phyloP scores from a whole-genome alignment of 2,329 filamentous ascomycete genomes.

The Botryotinia convoluta region DNA sequence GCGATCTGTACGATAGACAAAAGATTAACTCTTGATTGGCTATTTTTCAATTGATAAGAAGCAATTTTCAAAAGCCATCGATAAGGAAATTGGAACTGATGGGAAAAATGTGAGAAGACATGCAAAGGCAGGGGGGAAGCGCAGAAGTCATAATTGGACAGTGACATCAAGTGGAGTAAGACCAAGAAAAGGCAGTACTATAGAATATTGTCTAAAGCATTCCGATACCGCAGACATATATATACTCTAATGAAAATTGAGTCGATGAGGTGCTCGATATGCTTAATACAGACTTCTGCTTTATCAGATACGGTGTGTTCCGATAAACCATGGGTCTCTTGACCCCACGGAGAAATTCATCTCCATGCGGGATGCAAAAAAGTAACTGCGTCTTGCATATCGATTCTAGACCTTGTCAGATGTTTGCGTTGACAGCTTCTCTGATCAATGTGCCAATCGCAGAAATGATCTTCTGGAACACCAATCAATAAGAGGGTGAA shows the following conservation, averaged over 20 bases:
- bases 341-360: background rate
- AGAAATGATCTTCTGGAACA: background rate
- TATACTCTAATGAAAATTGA: background rate
- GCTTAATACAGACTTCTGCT: background rate
- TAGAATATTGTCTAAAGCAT: background rate
- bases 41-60: slow-evolving; percentile 1
- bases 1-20: slow-evolving; percentile 6
- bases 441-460: background rate
- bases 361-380: background rate
- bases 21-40: slow-evolving; percentile 5
- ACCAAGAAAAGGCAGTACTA: background rate
- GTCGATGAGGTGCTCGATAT: background rate
- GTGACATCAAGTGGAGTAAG: background rate
- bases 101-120: background rate
- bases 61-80: slow-evolving; percentile 1
- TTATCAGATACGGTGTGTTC: background rate
- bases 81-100: background rate
- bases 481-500: background rate
- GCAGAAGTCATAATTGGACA: too few species aligned
- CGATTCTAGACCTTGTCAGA: background rate
- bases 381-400: background rate
- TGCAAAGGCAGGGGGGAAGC: background rate
- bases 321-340: background rate
- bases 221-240: slow-evolving; percentile 5
- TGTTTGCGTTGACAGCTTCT: background rate